Evolutionary conservation across 495 filamentous ascomycete genomes (phyloP).

Genomic region (Pyrenopolyporus hunteri): DNA sequence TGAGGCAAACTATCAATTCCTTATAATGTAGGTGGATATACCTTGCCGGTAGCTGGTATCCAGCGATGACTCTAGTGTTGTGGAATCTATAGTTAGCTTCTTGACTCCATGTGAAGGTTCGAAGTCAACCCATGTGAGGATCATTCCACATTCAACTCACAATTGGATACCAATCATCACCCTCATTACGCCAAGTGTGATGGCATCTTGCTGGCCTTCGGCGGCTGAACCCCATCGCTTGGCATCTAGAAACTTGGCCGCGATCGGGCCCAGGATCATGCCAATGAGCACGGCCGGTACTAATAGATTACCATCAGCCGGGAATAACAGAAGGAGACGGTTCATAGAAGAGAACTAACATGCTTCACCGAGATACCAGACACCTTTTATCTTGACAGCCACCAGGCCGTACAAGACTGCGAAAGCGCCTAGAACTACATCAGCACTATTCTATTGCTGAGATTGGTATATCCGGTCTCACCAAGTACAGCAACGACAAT

Average conservation of each 20-base stretch:
- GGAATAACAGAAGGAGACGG: not conserved
- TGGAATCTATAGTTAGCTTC: slow-evolving; percentile 46
- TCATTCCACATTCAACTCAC: slow-evolving; percentile 39
- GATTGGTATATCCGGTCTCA: slow-evolving; percentile 34
- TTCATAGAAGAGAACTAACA: slow-evolving; percentile 44
- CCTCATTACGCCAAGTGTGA: slow-evolving; percentile 57
- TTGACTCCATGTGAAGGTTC: slow-evolving; percentile 37
- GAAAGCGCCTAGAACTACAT: slow-evolving; percentile 42
- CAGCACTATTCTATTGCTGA: not conserved
- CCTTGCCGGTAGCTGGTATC: slow-evolving; percentile 82
- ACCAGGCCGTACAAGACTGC: slow-evolving; percentile 55
- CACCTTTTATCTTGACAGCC: slow-evolving; percentile 58
- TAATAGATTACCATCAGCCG: slow-evolving; percentile 25
- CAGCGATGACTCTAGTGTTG: slow-evolving; percentile 66
- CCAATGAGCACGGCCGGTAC: slow-evolving; percentile 60
- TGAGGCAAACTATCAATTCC: slow-evolving; percentile 73
- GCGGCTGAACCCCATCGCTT: slow-evolving; percentile 50
- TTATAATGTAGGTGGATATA: slow-evolving; percentile 80
- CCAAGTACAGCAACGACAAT: slow-evolving; percentile 53
- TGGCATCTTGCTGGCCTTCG: slow-evolving; percentile 48
- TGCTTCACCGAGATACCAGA: slow-evolving; percentile 64
- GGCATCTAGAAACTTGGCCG: slow-evolving; percentile 55
- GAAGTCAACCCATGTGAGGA: slow-evolving; percentile 46
- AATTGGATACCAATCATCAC: slow-evolving; percentile 63
- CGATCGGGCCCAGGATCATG: slow-evolving; percentile 54